These are phyloP conservation scores for Colletotrichum lini DNA, from an alignment of 2,329 filamentous ascomycete genomes.

Conservation along the genomic window DNA sequence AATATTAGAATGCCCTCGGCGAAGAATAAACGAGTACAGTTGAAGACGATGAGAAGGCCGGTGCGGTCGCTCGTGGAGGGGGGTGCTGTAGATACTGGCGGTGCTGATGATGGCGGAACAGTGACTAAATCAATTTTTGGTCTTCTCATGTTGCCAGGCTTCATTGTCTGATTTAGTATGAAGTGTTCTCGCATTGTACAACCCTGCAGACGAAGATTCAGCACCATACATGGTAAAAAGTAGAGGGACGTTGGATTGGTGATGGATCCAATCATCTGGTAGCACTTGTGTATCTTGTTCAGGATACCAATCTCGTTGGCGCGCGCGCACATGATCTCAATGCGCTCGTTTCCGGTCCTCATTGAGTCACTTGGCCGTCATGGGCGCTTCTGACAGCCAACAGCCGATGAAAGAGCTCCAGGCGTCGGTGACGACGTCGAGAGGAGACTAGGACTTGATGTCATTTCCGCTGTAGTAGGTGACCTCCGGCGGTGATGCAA, in stretches of 20 bases:
- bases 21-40: slow-evolving; percentile 61
- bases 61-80: slow-evolving; percentile 50
- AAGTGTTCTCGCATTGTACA: slow-evolving; percentile 10
- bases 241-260: slow-evolving; percentile 53
- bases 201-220: slow-evolving; percentile 68
- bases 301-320: slow-evolving; percentile 84
- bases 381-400: slow-evolving; percentile 70
- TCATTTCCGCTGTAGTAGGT: slow-evolving; percentile 61
- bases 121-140: neutral
- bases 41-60: slow-evolving; percentile 57
- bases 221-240: slow-evolving; percentile 77
- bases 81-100: slow-evolving; percentile 55
- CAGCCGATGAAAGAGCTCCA: slow-evolving; percentile 72
- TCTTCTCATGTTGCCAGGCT: neutral
- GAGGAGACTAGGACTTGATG: slow-evolving; percentile 65
- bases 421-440: slow-evolving; percentile 72
- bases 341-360: slow-evolving; percentile 76
- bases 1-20: slow-evolving; percentile 68
- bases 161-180: neutral
- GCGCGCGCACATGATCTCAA: slow-evolving; percentile 76
- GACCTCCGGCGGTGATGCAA: slow-evolving; percentile 66
- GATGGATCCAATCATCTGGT: slow-evolving; percentile 70
- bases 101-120: slow-evolving; percentile 51
- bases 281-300: slow-evolving; percentile 76
- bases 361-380: slow-evolving; percentile 67